Evolutionary conservation across 2,329 filamentous ascomycete genomes (phyloP).

Genomic region (Stagonosporopsis rhizophila): DNA sequence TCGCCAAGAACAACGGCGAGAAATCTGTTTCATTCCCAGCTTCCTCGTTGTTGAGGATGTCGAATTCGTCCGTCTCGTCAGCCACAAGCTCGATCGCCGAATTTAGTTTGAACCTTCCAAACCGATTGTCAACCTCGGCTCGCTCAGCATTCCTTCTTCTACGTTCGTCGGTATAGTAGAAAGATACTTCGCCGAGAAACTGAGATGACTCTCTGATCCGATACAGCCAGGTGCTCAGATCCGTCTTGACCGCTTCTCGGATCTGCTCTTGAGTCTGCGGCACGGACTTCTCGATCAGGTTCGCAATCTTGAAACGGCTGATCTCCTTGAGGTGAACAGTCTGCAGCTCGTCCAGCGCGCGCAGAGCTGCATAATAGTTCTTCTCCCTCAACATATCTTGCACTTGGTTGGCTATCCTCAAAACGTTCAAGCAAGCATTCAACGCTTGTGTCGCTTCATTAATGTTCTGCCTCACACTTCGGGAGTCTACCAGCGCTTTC

Average conservation of each 20-base stretch:
- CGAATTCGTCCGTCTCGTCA: constrained; percentile 94
- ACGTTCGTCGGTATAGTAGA: constrained; percentile 92
- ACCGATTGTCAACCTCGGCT: constrained; percentile 74
- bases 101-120: constrained; percentile 88
- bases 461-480: constrained; percentile 92
- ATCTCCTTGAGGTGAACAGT: constrained; percentile 96
- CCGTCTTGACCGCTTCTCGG: constrained; percentile 94
- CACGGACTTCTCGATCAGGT: constrained; percentile 94
- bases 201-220: constrained; percentile 95
- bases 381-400: constrained; percentile 91
- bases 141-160: constrained; percentile 83
- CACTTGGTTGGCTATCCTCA: constrained; percentile 91
- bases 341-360: constrained; percentile 92
- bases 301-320: constrained; percentile 91
- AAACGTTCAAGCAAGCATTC: constrained; percentile 88
- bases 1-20: constrained; percentile 88
- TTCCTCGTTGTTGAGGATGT: constrained; percentile 87
- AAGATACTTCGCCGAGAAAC: constrained; percentile 92
- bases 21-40: constrained; percentile 90
- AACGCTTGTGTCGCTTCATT: constrained; percentile 89
- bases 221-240: constrained; percentile 96
- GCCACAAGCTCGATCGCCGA: constrained; percentile 95
- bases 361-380: constrained; percentile 93
- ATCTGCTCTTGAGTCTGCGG: constrained; percentile 91
- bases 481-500: constrained; percentile 89